Evolutionary conservation across 2,329 filamentous ascomycete genomes (phyloP), one percentile per base, ranked within the genome.

Genomic region (Incumbomyces delicatus): DNA sequence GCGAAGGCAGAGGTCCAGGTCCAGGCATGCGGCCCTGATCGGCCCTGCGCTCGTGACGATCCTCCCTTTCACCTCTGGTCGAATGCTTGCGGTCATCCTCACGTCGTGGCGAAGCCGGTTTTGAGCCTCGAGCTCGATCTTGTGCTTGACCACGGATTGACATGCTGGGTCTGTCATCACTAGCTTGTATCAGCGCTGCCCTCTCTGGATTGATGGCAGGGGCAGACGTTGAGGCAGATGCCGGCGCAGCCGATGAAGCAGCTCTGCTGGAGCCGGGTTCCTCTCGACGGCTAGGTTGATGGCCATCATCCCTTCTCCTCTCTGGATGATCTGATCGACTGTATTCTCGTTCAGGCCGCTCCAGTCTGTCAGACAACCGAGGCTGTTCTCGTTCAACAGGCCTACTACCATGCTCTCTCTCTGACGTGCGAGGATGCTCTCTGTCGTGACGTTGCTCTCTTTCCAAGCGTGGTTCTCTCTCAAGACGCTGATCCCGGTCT

Each of bases 121-220:
- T 54, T 22, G 52, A 53, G 7, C 49, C 47, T 46, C 55, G 41
- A 16, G 51, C 32, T 30, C 47, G 51, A 13, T 56, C 54, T 27
- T 51, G 47, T 7, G 45, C 48, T 27, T 49, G 47, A 22, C 45
- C 44, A 29, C 50, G 45, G 6, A 47, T 44, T 2, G 50, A 41
- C 16, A 49, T 44, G 16, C 38, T 38, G 10, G 47, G 44, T 34
- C 51, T 49, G 10, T 56, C 55, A 22, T 52, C 48, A 20, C 40
- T 48, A 14, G 50, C 50, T 8, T 59, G 55, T 18, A 62, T 62
- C 18, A 61, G 44, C 33, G 60, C 57, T 27, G 60, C 59, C 31
- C 60, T 53, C 29, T 57, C 59, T 13, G 57, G 57, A 36, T 58
- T 58, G 47, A 58, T 51, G 12, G 29, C 29, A 2, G 35, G 30